A percentile compares a stretch with the other conserved stretches of the same genome.
Conservation (phyloP, 768 basidiomycete species). For the Calocybe cyanea region DNA sequence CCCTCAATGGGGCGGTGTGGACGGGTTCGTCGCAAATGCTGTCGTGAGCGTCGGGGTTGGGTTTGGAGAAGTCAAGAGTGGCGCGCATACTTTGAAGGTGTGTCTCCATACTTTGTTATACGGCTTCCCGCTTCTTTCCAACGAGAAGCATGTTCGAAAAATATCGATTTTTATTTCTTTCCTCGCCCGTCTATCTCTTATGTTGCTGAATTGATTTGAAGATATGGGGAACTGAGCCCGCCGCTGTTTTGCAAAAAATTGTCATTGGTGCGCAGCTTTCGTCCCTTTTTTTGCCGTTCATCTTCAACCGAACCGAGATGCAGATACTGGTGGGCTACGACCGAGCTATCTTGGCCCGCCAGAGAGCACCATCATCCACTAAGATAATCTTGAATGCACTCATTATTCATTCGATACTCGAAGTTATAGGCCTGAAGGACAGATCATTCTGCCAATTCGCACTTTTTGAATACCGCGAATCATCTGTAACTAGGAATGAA, state of each 20-base stretch:
- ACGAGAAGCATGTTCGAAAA: too few species aligned
- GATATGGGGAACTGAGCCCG: slow-evolving; percentile 57
- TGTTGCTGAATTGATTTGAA: slow-evolving; percentile 9
- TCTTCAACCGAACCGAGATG: neutral
- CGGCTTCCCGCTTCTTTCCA: too few species aligned
- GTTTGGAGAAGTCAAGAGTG: slow-evolving; percentile 40
- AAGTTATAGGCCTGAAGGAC: too few species aligned
- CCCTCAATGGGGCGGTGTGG: slow-evolving; percentile 39
- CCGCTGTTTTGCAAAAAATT: slow-evolving; percentile 58
- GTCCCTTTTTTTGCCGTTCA: neutral
- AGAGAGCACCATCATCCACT: slow-evolving; percentile 39
- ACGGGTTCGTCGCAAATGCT: slow-evolving; percentile 52
- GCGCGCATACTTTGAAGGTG: slow-evolving; percentile 47
- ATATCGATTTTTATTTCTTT: neutral
- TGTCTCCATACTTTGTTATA: too few species aligned
- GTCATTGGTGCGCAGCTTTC: slow-evolving; percentile 41
- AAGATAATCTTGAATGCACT: too few species aligned
- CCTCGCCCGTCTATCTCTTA: neutral
- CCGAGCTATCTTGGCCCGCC: slow-evolving; percentile 63
- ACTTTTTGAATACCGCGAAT: too few species aligned
- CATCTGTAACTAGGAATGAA: too few species aligned
- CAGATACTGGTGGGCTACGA: slow-evolving; percentile 54
- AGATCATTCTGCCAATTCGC: too few species aligned
- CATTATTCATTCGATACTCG: too few species aligned
- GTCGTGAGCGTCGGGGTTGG: slow-evolving; percentile 38